Evolutionary conservation across 306 rosid genomes (phyloP).

Genomic region (Vigna mungo): DNA sequence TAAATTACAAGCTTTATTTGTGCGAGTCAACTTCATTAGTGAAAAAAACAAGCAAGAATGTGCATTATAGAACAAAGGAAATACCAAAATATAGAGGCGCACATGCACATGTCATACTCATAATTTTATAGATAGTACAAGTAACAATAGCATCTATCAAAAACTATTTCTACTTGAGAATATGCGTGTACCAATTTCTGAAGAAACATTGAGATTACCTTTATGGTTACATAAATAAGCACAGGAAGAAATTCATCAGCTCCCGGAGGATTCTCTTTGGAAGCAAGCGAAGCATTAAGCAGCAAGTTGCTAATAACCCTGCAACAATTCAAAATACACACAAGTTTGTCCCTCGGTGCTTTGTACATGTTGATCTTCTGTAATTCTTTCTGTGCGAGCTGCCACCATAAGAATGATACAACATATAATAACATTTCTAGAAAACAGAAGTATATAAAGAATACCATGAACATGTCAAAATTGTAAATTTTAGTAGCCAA

Average conservation of each 20-base stretch:
- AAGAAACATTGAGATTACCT: conserved; percentile 48
- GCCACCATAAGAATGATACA: conserved; percentile 44
- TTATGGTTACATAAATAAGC: conserved; percentile 89
- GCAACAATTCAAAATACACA: conserved; percentile 94
- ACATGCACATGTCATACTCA: conserved; percentile 4
- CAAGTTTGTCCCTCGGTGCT: conserved; percentile 98
- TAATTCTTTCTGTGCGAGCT: conserved; percentile 98
- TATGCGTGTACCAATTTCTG: conserved; percentile 1
- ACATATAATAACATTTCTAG: conserved; percentile 44
- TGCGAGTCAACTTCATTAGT: neutral
- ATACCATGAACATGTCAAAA: conserved; percentile 26
- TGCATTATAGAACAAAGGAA: neutral
- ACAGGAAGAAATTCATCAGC: conserved; percentile 99
- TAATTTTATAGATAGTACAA: conserved; percentile 30
- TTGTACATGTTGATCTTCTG: conserved; percentile 97
- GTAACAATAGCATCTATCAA: conserved; percentile 11
- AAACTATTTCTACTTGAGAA: conserved; percentile 20
- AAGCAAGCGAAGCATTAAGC: conserved; percentile 84
- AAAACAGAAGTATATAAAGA: conserved; percentile 21
- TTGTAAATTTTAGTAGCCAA: conserved; percentile 14
- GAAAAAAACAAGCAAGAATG: conserved; percentile 28
- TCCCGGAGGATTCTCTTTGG: conserved; percentile 83
- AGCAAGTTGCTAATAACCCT: conserved; percentile 92
- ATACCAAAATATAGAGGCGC: conserved; percentile 1
- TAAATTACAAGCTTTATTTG: conserved; percentile 25